Evolutionary conservation across 495 filamentous ascomycete genomes (phyloP).

Genomic region (Cryomyces minteri): DNA sequence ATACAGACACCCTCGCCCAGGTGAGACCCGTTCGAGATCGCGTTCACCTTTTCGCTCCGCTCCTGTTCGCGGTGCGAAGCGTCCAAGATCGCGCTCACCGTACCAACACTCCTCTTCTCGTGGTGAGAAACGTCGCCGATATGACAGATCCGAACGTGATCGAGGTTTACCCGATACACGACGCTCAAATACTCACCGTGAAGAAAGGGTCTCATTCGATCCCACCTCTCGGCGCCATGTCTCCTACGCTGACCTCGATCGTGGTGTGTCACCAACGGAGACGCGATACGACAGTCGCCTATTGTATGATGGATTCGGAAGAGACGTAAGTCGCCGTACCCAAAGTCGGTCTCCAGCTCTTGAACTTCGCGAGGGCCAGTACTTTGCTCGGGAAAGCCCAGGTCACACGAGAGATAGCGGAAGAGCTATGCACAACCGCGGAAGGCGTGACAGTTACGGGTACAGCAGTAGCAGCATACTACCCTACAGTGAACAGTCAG

Average conservation of each 20-base stretch:
- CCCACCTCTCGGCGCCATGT: slow-evolving; percentile 26
- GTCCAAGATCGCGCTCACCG: too few species aligned
- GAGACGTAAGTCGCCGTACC: slow-evolving; percentile 25
- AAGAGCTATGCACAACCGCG: not conserved
- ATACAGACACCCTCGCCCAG: too few species aligned
- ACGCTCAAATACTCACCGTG: slow-evolving; percentile 42
- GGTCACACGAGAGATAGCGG: not conserved
- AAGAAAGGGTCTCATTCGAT: slow-evolving; percentile 26
- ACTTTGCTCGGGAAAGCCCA: not conserved
- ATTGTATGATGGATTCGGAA: too few species aligned
- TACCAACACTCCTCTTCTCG: too few species aligned
- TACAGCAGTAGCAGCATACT: not conserved
- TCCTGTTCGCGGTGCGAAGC: too few species aligned
- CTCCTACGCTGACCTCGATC: slow-evolving; percentile 50
- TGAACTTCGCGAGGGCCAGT: not conserved
- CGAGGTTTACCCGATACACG: slow-evolving; percentile 29
- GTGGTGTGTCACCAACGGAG: slow-evolving; percentile 27
- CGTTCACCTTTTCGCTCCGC: too few species aligned
- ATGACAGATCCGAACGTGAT: not conserved
- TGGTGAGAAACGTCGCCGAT: too few species aligned
- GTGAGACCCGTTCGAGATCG: too few species aligned
- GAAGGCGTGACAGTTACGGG: not conserved
- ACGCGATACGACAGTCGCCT: too few species aligned
- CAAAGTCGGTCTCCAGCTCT: slow-evolving; percentile 44
- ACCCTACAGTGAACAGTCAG: slow-evolving; percentile 35